These are phyloP conservation scores for Spatholobus suberectus DNA, from an alignment of 306 rosid species.

Conservation along the genomic window DNA sequence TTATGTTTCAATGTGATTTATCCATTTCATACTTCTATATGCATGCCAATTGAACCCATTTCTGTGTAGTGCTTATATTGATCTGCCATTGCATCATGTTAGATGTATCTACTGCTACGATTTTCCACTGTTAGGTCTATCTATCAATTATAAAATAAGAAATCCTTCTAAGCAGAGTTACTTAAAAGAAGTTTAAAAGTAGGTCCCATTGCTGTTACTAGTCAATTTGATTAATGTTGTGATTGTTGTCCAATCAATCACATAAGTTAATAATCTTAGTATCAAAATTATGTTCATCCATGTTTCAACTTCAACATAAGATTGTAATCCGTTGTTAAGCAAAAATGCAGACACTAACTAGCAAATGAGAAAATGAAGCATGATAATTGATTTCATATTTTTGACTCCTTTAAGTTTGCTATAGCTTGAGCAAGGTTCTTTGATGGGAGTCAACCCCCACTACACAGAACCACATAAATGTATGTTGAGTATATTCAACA, in stretches of 20 bases:
- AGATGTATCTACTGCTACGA: not conserved
- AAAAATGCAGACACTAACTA: not conserved
- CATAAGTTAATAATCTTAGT: not conserved
- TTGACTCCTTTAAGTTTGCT: slow-evolving; percentile 7
- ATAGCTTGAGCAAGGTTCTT: slow-evolving; percentile 9
- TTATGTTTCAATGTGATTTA: no score
- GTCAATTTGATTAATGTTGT: slow-evolving; percentile 17
- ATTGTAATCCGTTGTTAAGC: not conserved
- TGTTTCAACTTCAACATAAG: slow-evolving; percentile 8
- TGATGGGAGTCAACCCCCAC: not conserved
- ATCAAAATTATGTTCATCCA: not conserved
- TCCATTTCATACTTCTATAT: slow-evolving; percentile 10
- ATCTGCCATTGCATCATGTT: slow-evolving; percentile 7
- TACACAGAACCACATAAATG: not conserved
- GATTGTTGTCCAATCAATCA: not conserved
- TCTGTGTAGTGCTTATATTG: not conserved
- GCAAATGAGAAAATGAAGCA: slow-evolving; percentile 27
- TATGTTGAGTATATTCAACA: not conserved
- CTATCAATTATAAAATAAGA: not conserved
- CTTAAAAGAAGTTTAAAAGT: not conserved
- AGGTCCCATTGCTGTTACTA: not conserved
- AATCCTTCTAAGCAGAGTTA: not conserved
- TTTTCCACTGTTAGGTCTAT: not conserved
- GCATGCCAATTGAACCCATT: not conserved
- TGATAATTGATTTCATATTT: slow-evolving; percentile 3